Conservation (phyloP, 2,329 filamentous ascomycete genomes). For the Sporothrix pseudoabietina region DNA sequence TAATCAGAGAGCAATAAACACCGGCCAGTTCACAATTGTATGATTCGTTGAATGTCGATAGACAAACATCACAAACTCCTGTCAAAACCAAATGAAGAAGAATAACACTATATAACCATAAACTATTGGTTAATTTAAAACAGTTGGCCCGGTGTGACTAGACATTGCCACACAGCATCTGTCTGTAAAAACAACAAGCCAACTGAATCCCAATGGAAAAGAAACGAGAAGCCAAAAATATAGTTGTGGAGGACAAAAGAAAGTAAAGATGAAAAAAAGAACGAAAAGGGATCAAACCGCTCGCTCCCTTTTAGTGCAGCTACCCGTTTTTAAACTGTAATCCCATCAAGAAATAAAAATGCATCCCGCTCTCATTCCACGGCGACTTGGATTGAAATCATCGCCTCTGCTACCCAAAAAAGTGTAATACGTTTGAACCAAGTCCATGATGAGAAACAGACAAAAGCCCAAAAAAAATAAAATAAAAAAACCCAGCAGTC, state of each 20-base stretch:
- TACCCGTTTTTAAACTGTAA: not conserved
- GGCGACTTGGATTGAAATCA: not conserved
- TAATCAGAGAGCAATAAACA: not conserved
- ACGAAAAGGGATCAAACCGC: not conserved
- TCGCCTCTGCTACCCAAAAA: not conserved
- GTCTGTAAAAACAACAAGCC: not conserved
- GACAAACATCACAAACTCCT: not conserved
- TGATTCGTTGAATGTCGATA: not conserved
- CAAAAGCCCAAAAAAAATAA: not conserved
- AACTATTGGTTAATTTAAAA: not conserved
- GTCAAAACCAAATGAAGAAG: not conserved
- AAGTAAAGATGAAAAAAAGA: not conserved
- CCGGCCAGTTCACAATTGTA: not conserved
- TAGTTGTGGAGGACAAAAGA: not conserved
- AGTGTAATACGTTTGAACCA: not conserved
- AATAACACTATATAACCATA: not conserved
- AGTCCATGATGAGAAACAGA: not conserved
- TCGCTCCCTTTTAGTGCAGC: not conserved
- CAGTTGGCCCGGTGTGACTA: not conserved
- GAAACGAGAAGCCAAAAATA: not conserved
- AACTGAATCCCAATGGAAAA: not conserved
- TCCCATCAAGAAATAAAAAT: not conserved
- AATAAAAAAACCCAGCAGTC: not conserved
- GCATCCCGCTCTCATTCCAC: constrained; percentile 17
- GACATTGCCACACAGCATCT: not conserved